phyloP scores from a whole-genome alignment of 2,329 filamentous ascomycete genomes.

The Ophiosphaerella herpotricha region DNA sequence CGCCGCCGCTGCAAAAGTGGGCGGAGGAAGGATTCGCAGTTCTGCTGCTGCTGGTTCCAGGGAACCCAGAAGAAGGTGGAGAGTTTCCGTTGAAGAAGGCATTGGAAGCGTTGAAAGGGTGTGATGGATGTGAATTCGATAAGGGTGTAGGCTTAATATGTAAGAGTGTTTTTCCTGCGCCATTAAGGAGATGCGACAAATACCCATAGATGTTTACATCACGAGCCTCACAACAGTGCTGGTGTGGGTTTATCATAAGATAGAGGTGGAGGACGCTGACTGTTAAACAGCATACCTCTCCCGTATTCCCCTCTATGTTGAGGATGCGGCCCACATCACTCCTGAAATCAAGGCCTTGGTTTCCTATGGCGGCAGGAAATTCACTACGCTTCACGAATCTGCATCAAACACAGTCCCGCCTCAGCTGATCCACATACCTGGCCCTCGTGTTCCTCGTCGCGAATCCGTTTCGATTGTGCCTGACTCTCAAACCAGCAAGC shows the following conservation, averaged over 20 bases:
- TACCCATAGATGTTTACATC: no score
- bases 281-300: constrained; percentile 34
- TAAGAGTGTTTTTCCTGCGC: constrained; percentile 11
- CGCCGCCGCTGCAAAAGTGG: constrained; percentile 67
- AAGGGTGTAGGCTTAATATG: constrained; percentile 40
- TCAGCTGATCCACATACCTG: constrained; percentile 37
- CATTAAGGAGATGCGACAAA: no score
- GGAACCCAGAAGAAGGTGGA: constrained; percentile 37
- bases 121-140: constrained; percentile 29
- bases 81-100: constrained; percentile 38
- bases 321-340: constrained; percentile 30
- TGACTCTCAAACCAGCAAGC: constrained; percentile 10
- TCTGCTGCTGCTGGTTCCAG: constrained; percentile 54
- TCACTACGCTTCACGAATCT: constrained; percentile 29
- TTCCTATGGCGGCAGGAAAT: constrained; percentile 36
- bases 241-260: no score
- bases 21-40: constrained; percentile 72
- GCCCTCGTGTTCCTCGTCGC: constrained; percentile 23
- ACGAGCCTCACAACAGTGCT: no score
- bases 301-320: constrained; percentile 37
- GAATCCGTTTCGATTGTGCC: constrained; percentile 27
- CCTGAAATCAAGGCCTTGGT: constrained; percentile 37
- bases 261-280: constrained; percentile 6
- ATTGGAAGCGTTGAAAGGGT: constrained; percentile 26
- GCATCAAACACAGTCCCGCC: constrained; percentile 21